Percentiles rank a stretch among this genome's conserved stretches.
phyloP scores from a whole-genome alignment of 2,329 filamentous ascomycete genomes.

The Venturia effusa region DNA sequence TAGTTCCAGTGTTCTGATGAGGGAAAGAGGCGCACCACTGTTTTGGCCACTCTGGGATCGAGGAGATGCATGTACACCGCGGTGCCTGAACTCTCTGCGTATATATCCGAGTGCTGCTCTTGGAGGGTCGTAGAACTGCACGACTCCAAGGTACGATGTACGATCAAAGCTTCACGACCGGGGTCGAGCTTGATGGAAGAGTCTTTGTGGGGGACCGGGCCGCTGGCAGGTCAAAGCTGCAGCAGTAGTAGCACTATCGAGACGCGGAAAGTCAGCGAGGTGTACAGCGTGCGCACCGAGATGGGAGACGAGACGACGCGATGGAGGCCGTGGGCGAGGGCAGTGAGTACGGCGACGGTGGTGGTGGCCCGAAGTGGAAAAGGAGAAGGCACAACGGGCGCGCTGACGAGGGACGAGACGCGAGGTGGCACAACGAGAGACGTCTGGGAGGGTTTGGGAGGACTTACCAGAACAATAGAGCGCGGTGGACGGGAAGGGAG shows the following conservation, averaged over 20 bases:
- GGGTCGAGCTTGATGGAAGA: conserved; percentile 6
- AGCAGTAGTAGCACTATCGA: conserved; percentile 9
- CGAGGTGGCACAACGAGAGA: conserved; percentile 7
- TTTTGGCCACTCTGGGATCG: conserved; percentile 10
- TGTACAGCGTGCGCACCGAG: background rate
- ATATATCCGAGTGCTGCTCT: background rate
- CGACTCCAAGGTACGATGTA: conserved; percentile 3
- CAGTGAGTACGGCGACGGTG: conserved; percentile 1
- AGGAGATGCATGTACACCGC: conserved; percentile 12
- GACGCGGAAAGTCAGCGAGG: conserved; percentile 6
- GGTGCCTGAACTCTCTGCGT: conserved; percentile 2
- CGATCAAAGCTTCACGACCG: conserved; percentile 8
- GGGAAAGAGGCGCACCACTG: conserved; percentile 13
- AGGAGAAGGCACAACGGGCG: conserved; percentile 7
- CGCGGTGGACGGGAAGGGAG: background rate
- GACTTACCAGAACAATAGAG: background rate
- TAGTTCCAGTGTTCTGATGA: conserved; percentile 9
- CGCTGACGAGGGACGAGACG: conserved; percentile 6
- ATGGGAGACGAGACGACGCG: conserved; percentile 2
- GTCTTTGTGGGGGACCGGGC: conserved; percentile 10
- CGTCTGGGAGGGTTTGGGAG: background rate
- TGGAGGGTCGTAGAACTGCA: background rate
- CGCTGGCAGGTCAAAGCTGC: conserved; percentile 12
- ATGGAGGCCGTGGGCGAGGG: background rate
- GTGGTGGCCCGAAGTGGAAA: conserved; percentile 1